phyloP scores from a whole-genome alignment of 1,284 basidiomycete species.

The Rhodotorula sp. region DNA sequence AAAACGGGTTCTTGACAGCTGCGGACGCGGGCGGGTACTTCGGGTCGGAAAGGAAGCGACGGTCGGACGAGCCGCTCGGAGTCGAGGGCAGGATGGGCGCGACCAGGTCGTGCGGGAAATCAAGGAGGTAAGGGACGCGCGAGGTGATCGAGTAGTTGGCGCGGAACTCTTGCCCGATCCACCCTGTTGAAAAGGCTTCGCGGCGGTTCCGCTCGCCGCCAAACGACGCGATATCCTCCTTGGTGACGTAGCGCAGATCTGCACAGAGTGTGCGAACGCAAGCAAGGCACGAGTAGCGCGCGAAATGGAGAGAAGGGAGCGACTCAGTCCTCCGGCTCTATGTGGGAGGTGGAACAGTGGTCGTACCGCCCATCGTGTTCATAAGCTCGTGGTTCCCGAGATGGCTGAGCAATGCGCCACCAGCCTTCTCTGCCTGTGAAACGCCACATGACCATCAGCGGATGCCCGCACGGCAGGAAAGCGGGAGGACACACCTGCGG shows the following conservation, averaged over 20 bases:
- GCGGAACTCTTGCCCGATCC: constrained; percentile 79
- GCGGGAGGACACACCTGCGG: constrained; percentile 65
- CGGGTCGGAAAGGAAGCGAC: constrained; percentile 59
- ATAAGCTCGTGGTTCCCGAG: constrained; percentile 83
- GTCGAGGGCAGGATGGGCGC: constrained; percentile 65
- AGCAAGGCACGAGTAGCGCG: not conserved
- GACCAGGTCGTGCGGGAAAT: constrained; percentile 8
- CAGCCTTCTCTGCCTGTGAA: constrained; percentile 51
- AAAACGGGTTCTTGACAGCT: constrained; percentile 54
- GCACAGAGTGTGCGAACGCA: too few species aligned
- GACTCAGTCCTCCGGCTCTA: too few species aligned
- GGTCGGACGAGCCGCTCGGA: constrained; percentile 50
- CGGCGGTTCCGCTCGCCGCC: constrained; percentile 59
- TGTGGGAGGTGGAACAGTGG: too few species aligned
- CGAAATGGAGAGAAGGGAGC: too few species aligned
- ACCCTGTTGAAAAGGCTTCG: constrained; percentile 65
- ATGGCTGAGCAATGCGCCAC: constrained; percentile 66
- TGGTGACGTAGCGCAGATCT: constrained; percentile 54
- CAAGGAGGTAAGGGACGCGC: constrained; percentile 60
- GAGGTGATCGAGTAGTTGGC: constrained; percentile 80
- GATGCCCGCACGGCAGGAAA: accelerated
- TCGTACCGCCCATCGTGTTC: not conserved
- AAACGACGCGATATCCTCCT: constrained; percentile 49
- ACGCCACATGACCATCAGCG: too few species aligned
- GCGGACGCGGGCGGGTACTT: constrained; percentile 29